phyloP scores from a whole-genome alignment of 495 filamentous ascomycete genomes.

The Acidomyces sp. region DNA sequence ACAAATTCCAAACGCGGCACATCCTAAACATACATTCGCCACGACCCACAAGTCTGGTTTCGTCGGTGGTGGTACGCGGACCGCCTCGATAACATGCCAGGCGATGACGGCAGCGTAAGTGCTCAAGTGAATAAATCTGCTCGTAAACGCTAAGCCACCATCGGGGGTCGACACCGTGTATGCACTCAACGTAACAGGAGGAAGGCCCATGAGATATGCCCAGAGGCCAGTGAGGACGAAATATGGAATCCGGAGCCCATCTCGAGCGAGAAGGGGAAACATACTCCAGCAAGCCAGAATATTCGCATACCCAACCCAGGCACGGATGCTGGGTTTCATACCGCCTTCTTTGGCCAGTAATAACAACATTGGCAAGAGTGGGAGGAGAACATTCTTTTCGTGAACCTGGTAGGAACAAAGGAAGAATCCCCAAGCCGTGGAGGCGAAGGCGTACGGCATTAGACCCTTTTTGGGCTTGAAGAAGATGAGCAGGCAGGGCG shows the following conservation, averaged over 20 bases:
- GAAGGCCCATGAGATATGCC: conserved; percentile 79
- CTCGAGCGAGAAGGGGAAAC: conserved; percentile 76
- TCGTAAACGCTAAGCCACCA: conserved; percentile 35
- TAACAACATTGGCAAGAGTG: conserved; percentile 81
- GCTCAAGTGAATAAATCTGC: conserved; percentile 52
- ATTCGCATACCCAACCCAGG: conserved; percentile 91
- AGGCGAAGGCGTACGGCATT: conserved; percentile 63
- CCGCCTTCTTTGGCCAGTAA: conserved; percentile 66
- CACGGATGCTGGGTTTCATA: conserved; percentile 56
- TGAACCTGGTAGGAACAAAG: conserved; percentile 95
- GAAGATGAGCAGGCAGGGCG: conserved; percentile 68
- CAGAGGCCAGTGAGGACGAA: conserved; percentile 69
- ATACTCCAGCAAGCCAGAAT: conserved; percentile 85
- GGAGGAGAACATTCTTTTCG: conserved; percentile 88
- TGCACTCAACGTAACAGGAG: conserved; percentile 55
- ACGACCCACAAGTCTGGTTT: conserved; percentile 95
- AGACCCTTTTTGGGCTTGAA: conserved; percentile 61
- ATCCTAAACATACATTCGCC: conserved; percentile 71
- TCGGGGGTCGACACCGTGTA: conserved; percentile 32
- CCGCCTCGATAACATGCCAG: conserved; percentile 68
- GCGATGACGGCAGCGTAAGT: conserved; percentile 64
- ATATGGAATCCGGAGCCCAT: conserved; percentile 75
- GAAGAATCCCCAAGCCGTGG: conserved; percentile 91
- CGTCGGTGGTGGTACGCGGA: conserved; percentile 47
- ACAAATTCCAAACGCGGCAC: conserved; percentile 69